A percentile compares a stretch with the other conserved stretches of the same genome.
phyloP scores from a whole-genome alignment of 441 rosid genomes.

The Isatis lusitanica region DNA sequence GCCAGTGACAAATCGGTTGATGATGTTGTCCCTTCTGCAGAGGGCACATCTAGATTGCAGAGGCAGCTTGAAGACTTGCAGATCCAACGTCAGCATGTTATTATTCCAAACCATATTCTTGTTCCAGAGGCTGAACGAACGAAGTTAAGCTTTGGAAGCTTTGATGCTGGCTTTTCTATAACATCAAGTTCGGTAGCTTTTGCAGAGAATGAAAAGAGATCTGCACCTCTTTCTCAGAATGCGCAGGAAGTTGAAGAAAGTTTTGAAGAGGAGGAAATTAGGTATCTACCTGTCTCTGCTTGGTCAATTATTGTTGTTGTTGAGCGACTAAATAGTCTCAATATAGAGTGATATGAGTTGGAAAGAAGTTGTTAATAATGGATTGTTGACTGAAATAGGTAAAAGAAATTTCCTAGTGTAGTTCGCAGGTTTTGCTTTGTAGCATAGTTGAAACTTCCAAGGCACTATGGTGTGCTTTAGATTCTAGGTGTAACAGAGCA shows the following conservation, averaged over 20 bases:
- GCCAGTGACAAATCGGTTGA: slow-evolving; percentile 43
- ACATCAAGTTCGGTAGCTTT: slow-evolving; percentile 39
- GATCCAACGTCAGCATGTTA: slow-evolving; percentile 84
- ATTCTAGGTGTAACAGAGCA: slow-evolving; percentile 1
- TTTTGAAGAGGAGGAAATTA: slow-evolving; percentile 54
- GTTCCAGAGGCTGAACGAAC: slow-evolving; percentile 92
- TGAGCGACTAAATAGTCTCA: slow-evolving; percentile 6
- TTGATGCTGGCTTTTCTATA: slow-evolving; percentile 77
- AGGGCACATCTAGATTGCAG: slow-evolving; percentile 63
- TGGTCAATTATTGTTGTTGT: slow-evolving; percentile 5
- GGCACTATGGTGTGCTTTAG: not conserved
- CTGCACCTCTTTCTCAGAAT: slow-evolving; percentile 63
- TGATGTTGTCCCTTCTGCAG: slow-evolving; percentile 53
- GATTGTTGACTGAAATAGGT: slow-evolving; percentile 2
- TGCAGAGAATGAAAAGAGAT: slow-evolving; percentile 66
- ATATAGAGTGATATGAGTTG: slow-evolving; percentile 2
- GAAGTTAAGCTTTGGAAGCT: slow-evolving; percentile 94
- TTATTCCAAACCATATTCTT: slow-evolving; percentile 85
- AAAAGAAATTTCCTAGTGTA: not conserved
- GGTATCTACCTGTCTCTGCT: slow-evolving; percentile 42
- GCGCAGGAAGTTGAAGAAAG: slow-evolving; percentile 62
- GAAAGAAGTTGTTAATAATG: not conserved
- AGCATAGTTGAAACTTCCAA: slow-evolving; percentile 4
- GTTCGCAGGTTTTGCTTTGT: slow-evolving; percentile 1
- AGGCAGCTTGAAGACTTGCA: slow-evolving; percentile 74